A percentile compares a stretch with the other conserved stretches of the same genome.
These are phyloP conservation scores for Lipomyces anomalus DNA, from an alignment of 805 yeast species.

Conservation along the genomic window DNA sequence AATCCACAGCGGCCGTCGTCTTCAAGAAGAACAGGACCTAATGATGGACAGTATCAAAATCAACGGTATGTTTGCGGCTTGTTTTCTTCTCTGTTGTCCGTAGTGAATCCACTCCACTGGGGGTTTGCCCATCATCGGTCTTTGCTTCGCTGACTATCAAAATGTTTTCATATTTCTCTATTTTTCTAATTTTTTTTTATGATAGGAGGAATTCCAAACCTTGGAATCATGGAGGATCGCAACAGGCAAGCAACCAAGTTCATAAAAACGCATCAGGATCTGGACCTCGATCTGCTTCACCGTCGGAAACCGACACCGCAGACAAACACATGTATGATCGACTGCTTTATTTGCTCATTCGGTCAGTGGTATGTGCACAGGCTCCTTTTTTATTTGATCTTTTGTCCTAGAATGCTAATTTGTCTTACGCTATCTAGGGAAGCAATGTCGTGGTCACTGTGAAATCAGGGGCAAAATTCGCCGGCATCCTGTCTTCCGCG, in stretches of 20 bases:
- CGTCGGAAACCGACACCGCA: slow-evolving; percentile 28
- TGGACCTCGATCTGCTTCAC: slow-evolving; percentile 15
- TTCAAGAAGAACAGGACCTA: no score
- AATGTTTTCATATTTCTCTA: no score
- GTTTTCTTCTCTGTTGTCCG: no score
- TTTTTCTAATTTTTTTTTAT: no score
- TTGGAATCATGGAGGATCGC: slow-evolving; percentile 3
- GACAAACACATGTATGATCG: slow-evolving; percentile 47
- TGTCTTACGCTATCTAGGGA: no score
- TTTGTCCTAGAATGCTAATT: slow-evolving; percentile 12
- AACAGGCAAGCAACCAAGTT: neutral
- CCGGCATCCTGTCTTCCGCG: slow-evolving; percentile 53
- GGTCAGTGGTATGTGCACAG: slow-evolving; percentile 41
- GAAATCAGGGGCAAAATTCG: slow-evolving; percentile 52
- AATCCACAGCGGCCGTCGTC: no score
- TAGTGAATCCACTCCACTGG: no score
- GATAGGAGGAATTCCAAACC: slow-evolving; percentile 11
- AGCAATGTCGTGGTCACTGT: slow-evolving; percentile 53
- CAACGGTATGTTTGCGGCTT: slow-evolving; percentile 4
- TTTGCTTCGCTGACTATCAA: no score
- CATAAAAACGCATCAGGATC: neutral
- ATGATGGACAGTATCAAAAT: slow-evolving; percentile 17
- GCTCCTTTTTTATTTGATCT: neutral
- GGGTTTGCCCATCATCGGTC: no score
- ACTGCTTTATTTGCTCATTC: slow-evolving; percentile 48